These are phyloP conservation scores for Backusella luteola DNA, from an alignment of 192 early-diverging fungal species.

Conservation along the genomic window DNA sequence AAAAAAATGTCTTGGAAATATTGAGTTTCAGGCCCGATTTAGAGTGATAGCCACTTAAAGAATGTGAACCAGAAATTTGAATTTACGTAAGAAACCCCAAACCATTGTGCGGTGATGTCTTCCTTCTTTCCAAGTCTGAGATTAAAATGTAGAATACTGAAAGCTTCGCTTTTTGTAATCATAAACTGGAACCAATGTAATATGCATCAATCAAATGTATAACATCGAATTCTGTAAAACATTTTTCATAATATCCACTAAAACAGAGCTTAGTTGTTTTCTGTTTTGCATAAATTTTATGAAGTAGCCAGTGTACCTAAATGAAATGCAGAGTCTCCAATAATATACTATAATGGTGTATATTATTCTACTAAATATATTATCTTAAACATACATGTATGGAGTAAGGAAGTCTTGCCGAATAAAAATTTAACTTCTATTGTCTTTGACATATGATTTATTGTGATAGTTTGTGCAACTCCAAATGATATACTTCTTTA, in stretches of 20 bases:
- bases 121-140: background rate
- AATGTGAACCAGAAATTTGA: background rate
- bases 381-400: too few species aligned
- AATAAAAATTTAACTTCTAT: background rate
- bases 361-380: too few species aligned
- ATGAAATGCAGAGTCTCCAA: too few species aligned
- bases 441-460: background rate
- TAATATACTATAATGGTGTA: too few species aligned
- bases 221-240: too few species aligned
- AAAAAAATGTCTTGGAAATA: background rate
- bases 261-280: too few species aligned
- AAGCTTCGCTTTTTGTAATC: background rate
- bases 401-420: background rate
- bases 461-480: background rate
- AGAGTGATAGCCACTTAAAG: background rate
- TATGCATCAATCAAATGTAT: too few species aligned
- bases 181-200: background rate
- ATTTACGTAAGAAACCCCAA: background rate
- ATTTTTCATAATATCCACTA: too few species aligned
- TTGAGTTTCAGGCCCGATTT: background rate
- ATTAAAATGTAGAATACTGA: background rate
- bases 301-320: too few species aligned
- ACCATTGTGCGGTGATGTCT: background rate
- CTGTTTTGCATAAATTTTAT: too few species aligned
- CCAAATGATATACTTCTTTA: background rate